Evolutionary conservation across 2,329 filamentous ascomycete species (phyloP).

Genomic region (Aspergillus brunneoviolaceus): DNA sequence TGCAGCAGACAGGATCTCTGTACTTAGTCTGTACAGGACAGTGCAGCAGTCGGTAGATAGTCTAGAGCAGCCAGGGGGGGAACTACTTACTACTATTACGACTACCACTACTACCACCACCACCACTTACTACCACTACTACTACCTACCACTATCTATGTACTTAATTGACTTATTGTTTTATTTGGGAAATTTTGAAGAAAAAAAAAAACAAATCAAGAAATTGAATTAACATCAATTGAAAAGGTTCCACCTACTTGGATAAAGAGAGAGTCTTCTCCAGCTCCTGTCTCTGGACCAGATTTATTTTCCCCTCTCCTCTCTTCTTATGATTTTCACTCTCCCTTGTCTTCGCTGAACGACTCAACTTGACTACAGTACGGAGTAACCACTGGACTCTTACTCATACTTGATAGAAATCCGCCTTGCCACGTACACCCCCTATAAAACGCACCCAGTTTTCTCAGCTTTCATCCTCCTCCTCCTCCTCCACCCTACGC

Average conservation of each 20-base stretch:
- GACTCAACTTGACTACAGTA: slow-evolving; percentile 5
- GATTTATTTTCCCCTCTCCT: slow-evolving; percentile 14
- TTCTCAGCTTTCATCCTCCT: slow-evolving; percentile 16
- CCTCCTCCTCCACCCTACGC: background rate
- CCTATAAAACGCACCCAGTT: slow-evolving; percentile 9
- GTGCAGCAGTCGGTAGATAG: background rate
- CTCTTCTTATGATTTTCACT: slow-evolving; percentile 17
- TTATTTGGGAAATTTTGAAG: background rate
- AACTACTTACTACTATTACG: background rate
- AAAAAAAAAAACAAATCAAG: background rate
- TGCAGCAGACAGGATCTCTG: background rate
- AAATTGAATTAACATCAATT: background rate
- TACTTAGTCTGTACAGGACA: background rate
- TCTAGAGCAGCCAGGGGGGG: background rate
- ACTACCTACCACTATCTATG: background rate
- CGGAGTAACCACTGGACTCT: background rate
- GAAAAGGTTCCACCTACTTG: slow-evolving; percentile 20
- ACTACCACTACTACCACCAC: background rate
- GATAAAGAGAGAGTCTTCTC: slow-evolving; percentile 26
- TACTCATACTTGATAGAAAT: background rate
- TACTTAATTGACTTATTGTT: background rate
- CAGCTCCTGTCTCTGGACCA: background rate
- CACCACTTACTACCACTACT: background rate
- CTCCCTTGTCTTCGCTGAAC: slow-evolving; percentile 18
- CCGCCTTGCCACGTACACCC: background rate